Evolutionary conservation across 2,329 filamentous ascomycete genomes (phyloP), one percentile per base, ranked within the genome.

Genomic region (Penicillium psychrosexuale): DNA sequence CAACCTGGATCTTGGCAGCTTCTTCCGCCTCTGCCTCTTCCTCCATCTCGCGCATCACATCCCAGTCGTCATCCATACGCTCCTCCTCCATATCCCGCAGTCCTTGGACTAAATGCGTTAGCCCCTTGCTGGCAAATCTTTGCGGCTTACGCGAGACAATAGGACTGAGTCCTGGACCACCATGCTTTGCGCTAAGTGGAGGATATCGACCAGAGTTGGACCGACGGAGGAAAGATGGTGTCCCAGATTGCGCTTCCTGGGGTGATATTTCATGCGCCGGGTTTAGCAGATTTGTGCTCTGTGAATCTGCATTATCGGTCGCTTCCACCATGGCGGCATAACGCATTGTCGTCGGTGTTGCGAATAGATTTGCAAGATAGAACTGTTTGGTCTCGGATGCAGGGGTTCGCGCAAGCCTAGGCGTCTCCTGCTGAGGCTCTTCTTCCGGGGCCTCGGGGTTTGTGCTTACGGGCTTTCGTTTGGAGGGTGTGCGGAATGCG

Each of bases 21-120:
- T 61, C 59, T 51, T 67, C 64, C 3, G 61, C 68, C 15, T 61
- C 59, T 42, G 67, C 65, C 13, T 72, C 71, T 4, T 60, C 70
- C 61, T 79, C 77, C 19, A 79, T 69, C 51, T 79, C 77, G 9
- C 70, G 66, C 31, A 79, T 61, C 15, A 76, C 66, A 19, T 78
- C 76, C 65, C 73, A 62, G 12, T 78, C 76, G 19, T 78, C 75
- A 12, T 78, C 67, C 51, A 75, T 56, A 8, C 63, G 62, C 40
- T 77, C 74, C 37, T 75, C 72, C 49, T 77, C 73, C 64, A 75
- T 72, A 24, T 72, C 72, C 3, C 72, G 68, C 27, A 75, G 56
- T 1, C 72, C 71, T 49, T 75, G 68, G 1, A 76, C 73, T 8
- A 77, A 44, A 28, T 69, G 67, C 4, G 69, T 75, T 6, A 77